Percentiles rank a stretch among this genome's conserved stretches.
Conservation (phyloP, 2,329 filamentous ascomycete species). For the Pestalotiopsis sp. region DNA sequence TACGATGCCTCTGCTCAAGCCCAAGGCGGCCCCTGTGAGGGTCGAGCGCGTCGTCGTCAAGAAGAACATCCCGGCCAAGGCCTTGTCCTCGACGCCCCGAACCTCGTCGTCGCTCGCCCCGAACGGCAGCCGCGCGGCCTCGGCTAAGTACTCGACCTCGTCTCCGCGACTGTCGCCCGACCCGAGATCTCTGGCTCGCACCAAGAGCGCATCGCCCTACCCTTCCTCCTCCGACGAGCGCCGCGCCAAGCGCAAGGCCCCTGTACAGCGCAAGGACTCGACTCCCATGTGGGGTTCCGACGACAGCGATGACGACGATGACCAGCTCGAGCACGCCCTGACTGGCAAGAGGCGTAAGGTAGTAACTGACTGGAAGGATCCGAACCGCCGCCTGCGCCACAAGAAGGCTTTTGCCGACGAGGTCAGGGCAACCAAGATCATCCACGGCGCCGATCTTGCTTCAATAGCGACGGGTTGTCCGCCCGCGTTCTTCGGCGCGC, state of each 20-base stretch:
- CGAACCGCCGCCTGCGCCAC: conserved; percentile 49
- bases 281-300: conserved; percentile 48
- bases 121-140: conserved; percentile 20
- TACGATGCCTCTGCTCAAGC: conserved; percentile 8
- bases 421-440: conserved; percentile 46
- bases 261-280: conserved; percentile 23
- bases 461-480: conserved; percentile 53
- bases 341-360: conserved; percentile 44
- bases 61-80: not conserved
- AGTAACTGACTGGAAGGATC: conserved; percentile 46
- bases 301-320: conserved; percentile 50
- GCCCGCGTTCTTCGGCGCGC: conserved; percentile 50
- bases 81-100: conserved; percentile 10
- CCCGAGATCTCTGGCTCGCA: conserved; percentile 31
- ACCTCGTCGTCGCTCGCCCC: conserved; percentile 28
- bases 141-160: conserved; percentile 30
- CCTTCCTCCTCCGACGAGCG: conserved; percentile 33
- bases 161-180: conserved; percentile 44
- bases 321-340: conserved; percentile 50
- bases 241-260: conserved; percentile 49
- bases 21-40: conserved; percentile 2
- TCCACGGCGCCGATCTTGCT: conserved; percentile 62
- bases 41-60: conserved; percentile 2
- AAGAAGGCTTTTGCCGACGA: conserved; percentile 47
- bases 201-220: conserved; percentile 43